phyloP scores from a whole-genome alignment of 2,329 filamentous ascomycete genomes.

The Trichoderma citrinoviride region DNA sequence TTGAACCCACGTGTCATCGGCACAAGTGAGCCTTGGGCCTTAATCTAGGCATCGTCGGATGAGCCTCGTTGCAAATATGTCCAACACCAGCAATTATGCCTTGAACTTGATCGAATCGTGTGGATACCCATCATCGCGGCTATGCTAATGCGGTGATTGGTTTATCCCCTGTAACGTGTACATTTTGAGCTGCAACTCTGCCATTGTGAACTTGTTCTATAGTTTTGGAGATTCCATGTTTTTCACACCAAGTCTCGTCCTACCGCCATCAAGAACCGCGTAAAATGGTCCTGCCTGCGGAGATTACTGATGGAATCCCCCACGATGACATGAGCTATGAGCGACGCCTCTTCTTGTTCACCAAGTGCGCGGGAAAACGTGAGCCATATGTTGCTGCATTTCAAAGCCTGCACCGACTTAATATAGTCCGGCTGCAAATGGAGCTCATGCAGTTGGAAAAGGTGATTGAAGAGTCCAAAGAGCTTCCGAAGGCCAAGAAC shows the following conservation, averaged over 20 bases:
- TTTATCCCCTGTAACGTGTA: too few relatives aligned
- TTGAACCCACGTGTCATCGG: too few relatives aligned
- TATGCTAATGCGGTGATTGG: too few relatives aligned
- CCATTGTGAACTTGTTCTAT: too few relatives aligned
- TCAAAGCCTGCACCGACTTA: neutral
- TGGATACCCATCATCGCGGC: neutral
- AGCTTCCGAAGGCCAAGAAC: neutral
- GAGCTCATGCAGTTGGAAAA: neutral
- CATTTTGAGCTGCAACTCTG: too few relatives aligned
- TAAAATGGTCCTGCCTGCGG: too few relatives aligned
- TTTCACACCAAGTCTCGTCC: too few relatives aligned
- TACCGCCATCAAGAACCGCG: too few relatives aligned
- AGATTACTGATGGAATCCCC: neutral
- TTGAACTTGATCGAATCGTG: neutral
- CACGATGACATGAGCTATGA: neutral
- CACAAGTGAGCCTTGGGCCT: too few relatives aligned
- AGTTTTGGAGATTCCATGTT: too few relatives aligned
- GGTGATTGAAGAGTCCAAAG: neutral
- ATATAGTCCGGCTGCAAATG: neutral
- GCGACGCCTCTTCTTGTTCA: neutral
- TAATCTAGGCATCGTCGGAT: too few relatives aligned
- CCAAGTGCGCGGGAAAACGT: neutral
- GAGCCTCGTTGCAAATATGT: too few relatives aligned
- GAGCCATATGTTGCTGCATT: neutral
- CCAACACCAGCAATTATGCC: neutral